phyloP scores from a whole-genome alignment of 192 early-diverging fungal genomes.

The Dissophora globulifera region DNA sequence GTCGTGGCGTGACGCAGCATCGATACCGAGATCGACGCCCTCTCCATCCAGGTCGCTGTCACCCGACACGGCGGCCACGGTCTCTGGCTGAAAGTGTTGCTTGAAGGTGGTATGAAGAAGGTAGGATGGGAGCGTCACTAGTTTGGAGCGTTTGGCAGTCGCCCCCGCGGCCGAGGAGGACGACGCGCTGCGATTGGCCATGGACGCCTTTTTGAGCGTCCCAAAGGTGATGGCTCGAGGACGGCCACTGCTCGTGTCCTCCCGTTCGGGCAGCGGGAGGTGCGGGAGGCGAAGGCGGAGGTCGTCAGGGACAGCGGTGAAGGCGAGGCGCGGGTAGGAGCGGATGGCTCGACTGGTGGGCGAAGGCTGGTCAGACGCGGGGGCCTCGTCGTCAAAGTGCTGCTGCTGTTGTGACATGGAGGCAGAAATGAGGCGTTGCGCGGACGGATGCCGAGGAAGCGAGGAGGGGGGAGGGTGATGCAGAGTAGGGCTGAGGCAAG shows the following conservation, averaged over 20 bases:
- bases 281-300: background rate
- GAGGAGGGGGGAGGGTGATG: no score
- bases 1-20: background rate
- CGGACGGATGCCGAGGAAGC: no score
- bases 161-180: background rate
- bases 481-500: no score
- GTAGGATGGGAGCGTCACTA: constrained; percentile 23
- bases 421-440: no score
- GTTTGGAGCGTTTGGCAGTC: constrained; percentile 36
- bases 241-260: constrained; percentile 32
- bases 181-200: constrained; percentile 4
- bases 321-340: constrained; percentile 20
- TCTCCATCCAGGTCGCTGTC: no score
- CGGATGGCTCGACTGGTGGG: background rate
- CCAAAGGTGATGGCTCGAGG: constrained; percentile 43
- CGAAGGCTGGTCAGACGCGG: constrained; percentile 10
- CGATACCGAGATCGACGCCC: background rate
- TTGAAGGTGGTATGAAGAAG: constrained; percentile 41
- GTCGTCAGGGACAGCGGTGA: no score
- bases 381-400: background rate
- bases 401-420: no score
- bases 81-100: constrained; percentile 46
- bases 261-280: constrained; percentile 27
- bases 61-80: background rate
- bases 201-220: constrained; percentile 43